These are phyloP conservation scores for Nitzschia putrida DNA, from an alignment of 108 stramenopile genomes.

Conservation along the genomic window DNA sequence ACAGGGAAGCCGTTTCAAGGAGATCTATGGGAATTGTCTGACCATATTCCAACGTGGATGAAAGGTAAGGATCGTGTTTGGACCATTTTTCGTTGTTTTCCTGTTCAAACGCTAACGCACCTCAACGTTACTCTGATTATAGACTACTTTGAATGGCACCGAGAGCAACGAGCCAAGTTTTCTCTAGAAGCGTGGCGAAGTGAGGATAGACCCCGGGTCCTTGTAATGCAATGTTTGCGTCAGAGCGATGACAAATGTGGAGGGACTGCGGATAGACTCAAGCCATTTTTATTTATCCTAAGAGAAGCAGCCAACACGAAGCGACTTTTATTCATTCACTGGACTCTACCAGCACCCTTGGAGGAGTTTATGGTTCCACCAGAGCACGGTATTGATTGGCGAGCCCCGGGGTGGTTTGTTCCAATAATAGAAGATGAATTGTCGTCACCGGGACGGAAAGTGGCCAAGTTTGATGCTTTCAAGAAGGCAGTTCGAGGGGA, in stretches of 20 bases:
- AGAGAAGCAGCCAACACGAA: conserved; percentile 22
- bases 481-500: neutral
- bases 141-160: conserved; percentile 52
- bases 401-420: conserved; percentile 27
- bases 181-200: conserved; percentile 18
- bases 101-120: neutral
- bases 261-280: conserved; percentile 41
- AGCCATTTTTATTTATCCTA: conserved; percentile 27
- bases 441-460: neutral
- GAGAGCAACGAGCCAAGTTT: conserved; percentile 10
- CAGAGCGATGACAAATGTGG: conserved; percentile 33
- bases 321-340: conserved; percentile 46
- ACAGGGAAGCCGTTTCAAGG: conserved; percentile 8
- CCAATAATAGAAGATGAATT: neutral
- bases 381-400: conserved; percentile 48
- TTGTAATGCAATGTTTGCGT: conserved; percentile 42
- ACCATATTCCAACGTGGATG: conserved; percentile 51
- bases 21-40: conserved; percentile 36
- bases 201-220: neutral
- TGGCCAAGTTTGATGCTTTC: neutral
- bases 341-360: conserved; percentile 37
- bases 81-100: neutral
- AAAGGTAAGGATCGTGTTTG: conserved; percentile 25
- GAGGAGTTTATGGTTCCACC: conserved; percentile 49
- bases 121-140: neutral